Evolutionary conservation across 306 rosid genomes (phyloP).

Genomic region (Chamaecrista fasciculata): DNA sequence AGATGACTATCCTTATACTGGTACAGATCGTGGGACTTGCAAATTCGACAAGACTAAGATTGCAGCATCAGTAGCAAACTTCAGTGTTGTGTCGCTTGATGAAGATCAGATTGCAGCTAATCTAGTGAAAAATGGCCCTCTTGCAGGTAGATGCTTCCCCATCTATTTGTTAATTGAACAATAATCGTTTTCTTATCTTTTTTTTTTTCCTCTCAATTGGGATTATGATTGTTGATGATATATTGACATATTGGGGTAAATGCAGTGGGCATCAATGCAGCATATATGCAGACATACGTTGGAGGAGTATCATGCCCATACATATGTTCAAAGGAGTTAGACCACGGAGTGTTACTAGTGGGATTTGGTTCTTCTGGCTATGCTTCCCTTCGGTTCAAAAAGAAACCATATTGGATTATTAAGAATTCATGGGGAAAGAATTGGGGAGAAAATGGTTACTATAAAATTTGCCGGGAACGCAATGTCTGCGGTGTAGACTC

Average conservation of each 20-base stretch:
- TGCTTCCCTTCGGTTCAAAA: constrained; percentile 74
- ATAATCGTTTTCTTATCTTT: background rate
- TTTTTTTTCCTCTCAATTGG: background rate
- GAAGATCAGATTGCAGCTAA: constrained; percentile 92
- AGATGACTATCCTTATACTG: constrained; percentile 84
- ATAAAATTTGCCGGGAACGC: constrained; percentile 78
- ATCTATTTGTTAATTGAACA: background rate
- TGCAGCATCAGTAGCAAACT: constrained; percentile 84
- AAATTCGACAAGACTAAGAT: constrained; percentile 75
- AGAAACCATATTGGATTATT: constrained; percentile 91
- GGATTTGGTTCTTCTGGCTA: constrained; percentile 78
- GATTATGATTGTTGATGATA: background rate
- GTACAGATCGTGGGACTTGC: constrained; percentile 62
- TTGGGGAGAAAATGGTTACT: constrained; percentile 94
- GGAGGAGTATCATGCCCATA: constrained; percentile 95
- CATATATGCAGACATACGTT: constrained; percentile 84
- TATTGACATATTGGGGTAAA: constrained; percentile 6
- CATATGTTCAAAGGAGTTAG: constrained; percentile 66
- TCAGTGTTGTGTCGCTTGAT: constrained; percentile 79
- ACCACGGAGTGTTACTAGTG: constrained; percentile 86
- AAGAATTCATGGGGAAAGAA: constrained; percentile 90
- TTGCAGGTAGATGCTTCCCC: constrained; percentile 50
- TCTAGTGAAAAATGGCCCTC: constrained; percentile 93
- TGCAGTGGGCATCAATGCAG: constrained; percentile 95
- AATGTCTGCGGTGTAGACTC: constrained; percentile 88